Evolutionary conservation across 2,329 filamentous ascomycete genomes (phyloP), one percentile per base, ranked within the genome.

Genomic region (Alternaria sp.): DNA sequence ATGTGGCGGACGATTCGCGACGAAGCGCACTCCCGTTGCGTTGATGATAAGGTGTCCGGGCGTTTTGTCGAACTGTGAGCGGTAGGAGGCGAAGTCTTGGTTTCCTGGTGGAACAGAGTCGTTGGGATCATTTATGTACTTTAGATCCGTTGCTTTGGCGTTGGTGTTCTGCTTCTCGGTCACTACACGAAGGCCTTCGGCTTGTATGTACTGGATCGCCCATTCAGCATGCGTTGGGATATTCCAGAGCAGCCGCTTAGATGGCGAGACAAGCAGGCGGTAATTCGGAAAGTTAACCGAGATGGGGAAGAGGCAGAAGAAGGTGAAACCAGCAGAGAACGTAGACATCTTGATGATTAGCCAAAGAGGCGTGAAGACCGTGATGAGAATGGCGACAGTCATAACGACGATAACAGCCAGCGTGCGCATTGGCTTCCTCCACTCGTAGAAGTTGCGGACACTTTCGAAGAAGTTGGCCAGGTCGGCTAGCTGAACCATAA

Each of bases 371-470:
- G 65, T 59, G 10, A 78, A 30, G 6, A 70, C 54, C 7, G 69
- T 71, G n/a, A 66, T 26, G 3, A 79, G 40, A 25, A 76, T 71
- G 9, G 56, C 25, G 1, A 71, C 2, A 2, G 49, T 57, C 10
- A 81, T 54, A 0, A 80, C 17, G 15, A 61, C 67, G 8, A 80
- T 70, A 0, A 71, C 66, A 4, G 63, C 44, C 3, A 67, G 49
- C 6, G 79, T 80, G 0, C 74, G 70, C 13, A 57, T 55, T 5
- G 78, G 77, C 56, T 69, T 70, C 2, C 73, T 67, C 72, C 79
- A 82, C 60, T 81, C 77, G 57, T 80, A 81, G 58, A 81, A 80
- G 52, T 79, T 81, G 54, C 76, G 75, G 21, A 72, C 51, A 2
- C 68, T 69, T 61, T 81, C 78, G 36, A 81, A 74, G 19, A 77